Base-by-base conservation (phyloP, 495 filamentous ascomycete genomes). In the Podospora appendiculata region DNA sequence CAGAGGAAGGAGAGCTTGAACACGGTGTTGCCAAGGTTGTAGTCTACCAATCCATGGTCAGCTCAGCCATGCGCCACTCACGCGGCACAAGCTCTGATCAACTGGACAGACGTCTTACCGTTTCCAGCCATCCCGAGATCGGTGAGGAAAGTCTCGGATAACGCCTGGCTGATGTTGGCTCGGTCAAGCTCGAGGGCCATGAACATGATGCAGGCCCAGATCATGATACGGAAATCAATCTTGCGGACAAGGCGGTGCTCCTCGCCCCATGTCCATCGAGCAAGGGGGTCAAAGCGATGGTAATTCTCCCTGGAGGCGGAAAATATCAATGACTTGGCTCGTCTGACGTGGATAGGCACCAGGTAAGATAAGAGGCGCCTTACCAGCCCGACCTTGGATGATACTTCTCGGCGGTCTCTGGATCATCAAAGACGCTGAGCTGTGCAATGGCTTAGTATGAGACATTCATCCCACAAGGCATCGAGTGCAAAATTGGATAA, bases 121-220 rank as follows among this genome's bases (percentile, higher is more conserved):
- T 73, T 56, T 35, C 68, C 72, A 10, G 51, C 66, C 47, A 74
- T 40, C 3, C 47, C 17, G 42, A 74, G 54, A 25, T 72, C 69
- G 0, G 48, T 48, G 0, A 74, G 52, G 33, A 74, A 73, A 12
- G 70, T 64, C 45, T 75, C 69, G 1, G 70, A 68, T 35, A 71
- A 34, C 0, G 70, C 67, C 48, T 75, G 70, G 25, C 48, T 3
- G 7, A 73, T 58, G 65, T 91, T 94, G 17, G 84, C 83, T 41
- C 89, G 76, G 59, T 95, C 89, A 2, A 92, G 71, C 55, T 94
- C 87, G 32, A 94, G 77, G 0, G 86, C 86, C 49, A 92, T 90
- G 66, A 93, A 92, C 67, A 88, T 91, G 25, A 92, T 61, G 56
- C 87, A 90, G 6, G 81, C 81, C 71, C 83, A 90, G 19, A 66